These are phyloP conservation scores for Curvularia eragrostidis DNA, from an alignment of 2,329 filamentous ascomycete genomes.

Conservation along the genomic window DNA sequence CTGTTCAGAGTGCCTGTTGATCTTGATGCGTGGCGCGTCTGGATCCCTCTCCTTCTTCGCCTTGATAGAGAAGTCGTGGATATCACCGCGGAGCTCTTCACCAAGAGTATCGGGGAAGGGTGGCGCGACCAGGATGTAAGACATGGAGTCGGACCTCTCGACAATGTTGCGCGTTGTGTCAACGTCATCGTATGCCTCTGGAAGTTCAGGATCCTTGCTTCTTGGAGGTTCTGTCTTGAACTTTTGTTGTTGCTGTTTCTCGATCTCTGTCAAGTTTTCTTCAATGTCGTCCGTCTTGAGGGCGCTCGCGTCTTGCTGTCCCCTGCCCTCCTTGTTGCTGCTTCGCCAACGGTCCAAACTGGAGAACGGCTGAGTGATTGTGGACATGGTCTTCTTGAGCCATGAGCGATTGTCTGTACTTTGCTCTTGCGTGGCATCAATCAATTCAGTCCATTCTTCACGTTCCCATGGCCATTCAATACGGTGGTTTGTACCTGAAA, in stretches of 20 bases:
- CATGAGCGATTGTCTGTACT: conserved; percentile 20
- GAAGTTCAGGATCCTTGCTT: conserved; percentile 18
- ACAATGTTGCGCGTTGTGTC: conserved; percentile 82
- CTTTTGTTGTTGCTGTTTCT: conserved; percentile 18
- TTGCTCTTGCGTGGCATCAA: conserved; percentile 11
- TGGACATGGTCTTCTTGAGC: conserved; percentile 23
- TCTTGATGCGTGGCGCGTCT: conserved; percentile 31
- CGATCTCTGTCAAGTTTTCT: conserved; percentile 19
- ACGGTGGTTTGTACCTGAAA: conserved; percentile 42
- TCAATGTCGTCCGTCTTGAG: conserved; percentile 7
- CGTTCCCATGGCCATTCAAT: conserved; percentile 46
- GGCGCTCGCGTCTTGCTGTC: conserved; percentile 6
- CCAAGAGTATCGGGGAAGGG: conserved; percentile 82
- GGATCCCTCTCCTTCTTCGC: conserved; percentile 49
- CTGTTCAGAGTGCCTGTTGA: conserved; percentile 12
- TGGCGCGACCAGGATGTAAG: conserved; percentile 75
- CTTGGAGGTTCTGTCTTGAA: conserved; percentile 16
- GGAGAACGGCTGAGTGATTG: conserved; percentile 29
- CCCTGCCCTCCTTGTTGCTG: conserved; percentile 12
- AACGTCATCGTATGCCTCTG: conserved; percentile 52
- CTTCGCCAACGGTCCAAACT: conserved; percentile 26
- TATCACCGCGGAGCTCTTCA: conserved; percentile 80
- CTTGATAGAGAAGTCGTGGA: conserved; percentile 70
- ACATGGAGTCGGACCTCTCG: conserved; percentile 63
- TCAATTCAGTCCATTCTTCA: conserved; percentile 17